Evolutionary conservation across 345 rosid genomes (phyloP), one percentile per base, ranked within the genome.

Genomic region (Draba incana): DNA sequence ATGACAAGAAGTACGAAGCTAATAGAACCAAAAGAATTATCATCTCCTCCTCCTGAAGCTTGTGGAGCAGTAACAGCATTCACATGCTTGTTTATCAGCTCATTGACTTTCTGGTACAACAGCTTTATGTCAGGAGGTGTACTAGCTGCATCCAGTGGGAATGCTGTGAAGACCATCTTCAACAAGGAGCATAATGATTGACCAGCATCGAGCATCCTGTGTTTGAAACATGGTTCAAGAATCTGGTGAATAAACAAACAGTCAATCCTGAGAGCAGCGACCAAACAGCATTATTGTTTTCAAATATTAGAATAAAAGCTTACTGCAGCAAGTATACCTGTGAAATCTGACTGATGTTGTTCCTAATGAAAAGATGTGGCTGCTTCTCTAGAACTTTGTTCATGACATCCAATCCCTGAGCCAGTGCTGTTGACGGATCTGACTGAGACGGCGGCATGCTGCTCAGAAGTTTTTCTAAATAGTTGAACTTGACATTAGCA

Each of bases 381-480:
- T 94, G 99, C 80, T 91, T 91, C 81, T 94, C 98, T 72, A 94
- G 83, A 76, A 94, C 91, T 70, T 89, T 94, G 82, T 94, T 94
- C 99, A 94, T 94, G 77, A 94, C 98, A 69, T 94, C 99, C 84
- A 94, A 89, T 63, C 98, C 99, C 77, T 94, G 99, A 37, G 92
- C 95, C 80, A 94, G 98, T 58, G 97, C 89, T 39, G 97, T 85
- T 30, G 99, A 84, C 66, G 99, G 99, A 70, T 94, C 98, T 7
- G 99, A 85, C 81, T 93, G 98, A 57, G 97, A 86, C 67, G 98
- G 96, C 60, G 90, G 98, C 66, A 87, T 80, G 57, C 90, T 86
- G 81, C 88, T 84, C 33, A 94, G 80, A 35, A 94, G 83, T 80
- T 92, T 91, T 74, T 94, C 99, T 37, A 94, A 79, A 76, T 94